Evolutionary conservation across 257 asterid species (phyloP).

Genomic region (Nemophila menziesii): DNA sequence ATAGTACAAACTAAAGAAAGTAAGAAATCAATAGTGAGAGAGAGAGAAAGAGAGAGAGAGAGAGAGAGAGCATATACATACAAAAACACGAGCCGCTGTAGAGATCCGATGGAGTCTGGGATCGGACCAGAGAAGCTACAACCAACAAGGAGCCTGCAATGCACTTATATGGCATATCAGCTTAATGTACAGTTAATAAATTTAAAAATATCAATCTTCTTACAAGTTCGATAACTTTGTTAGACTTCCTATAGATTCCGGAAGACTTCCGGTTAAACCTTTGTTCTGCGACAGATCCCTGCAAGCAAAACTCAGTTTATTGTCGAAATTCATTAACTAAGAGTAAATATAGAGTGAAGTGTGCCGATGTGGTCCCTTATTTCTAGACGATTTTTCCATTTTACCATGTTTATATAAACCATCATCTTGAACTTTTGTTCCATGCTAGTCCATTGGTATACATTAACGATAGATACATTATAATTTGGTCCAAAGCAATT

Average conservation of each 20-base stretch:
- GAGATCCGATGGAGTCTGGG: conserved; percentile 65
- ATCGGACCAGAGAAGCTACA: conserved; percentile 70
- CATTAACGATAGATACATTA: no score
- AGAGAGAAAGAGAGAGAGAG: conserved; percentile 57
- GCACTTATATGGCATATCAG: conserved; percentile 7
- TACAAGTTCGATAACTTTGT: conserved; percentile 63
- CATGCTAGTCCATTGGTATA: no score
- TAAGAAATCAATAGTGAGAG: conserved; percentile 11
- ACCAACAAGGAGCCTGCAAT: conserved; percentile 60
- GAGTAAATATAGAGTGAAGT: no score
- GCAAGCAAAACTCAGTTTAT: background rate
- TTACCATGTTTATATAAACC: no score
- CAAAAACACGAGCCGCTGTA: conserved; percentile 21
- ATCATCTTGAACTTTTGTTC: no score
- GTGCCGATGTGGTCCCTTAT: no score
- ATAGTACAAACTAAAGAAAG: conserved; percentile 27
- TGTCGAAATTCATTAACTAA: no score
- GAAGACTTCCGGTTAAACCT: conserved; percentile 61
- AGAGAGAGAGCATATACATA: conserved; percentile 28
- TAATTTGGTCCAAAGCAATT: no score
- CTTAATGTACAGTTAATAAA: background rate
- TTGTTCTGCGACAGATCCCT: conserved; percentile 88
- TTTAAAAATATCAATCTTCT: conserved; percentile 17
- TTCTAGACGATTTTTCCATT: no score
- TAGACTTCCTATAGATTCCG: conserved; percentile 45